Base-by-base conservation (phyloP, 148 eudicot genomes). In the Beta vulgaris region DNA sequence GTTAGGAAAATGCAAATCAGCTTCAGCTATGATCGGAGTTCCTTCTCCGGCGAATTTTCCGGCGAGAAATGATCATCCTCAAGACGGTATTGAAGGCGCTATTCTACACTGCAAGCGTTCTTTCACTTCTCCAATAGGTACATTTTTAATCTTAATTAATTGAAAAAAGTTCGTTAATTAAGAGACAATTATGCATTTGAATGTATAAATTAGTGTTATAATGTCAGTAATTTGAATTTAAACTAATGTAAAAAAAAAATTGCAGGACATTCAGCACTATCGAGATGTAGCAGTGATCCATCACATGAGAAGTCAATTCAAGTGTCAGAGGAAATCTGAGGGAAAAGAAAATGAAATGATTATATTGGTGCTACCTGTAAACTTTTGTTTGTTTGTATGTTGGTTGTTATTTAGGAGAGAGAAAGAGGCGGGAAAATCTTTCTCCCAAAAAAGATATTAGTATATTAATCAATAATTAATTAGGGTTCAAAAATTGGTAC, bases 91-190 rank as follows among this genome's bases (percentile, higher is more conserved):
- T 46, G 85, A 84, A 84, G 85, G 88, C 76, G 91, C 91, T 11
- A 86, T 88, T 29, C 80, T 86, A n/a, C 87, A 88, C 31, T 88
- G 91, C 79, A 88, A 88, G 55, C 84, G 75, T 49, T 84, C 87
- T 39, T 53, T 82, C 40, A 69, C 72, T 11, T 49, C 77, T 49
- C 40, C 82, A 0, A 39, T 55, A 21, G 65, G 58, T 58, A 21
- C 6, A n/a, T n/a, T 13, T 13, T 10, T 5, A 39, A 1, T 10
- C 6, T 5, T 39, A 1, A 0, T 39, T 1, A 39, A 39, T 39
- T 39, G 42, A 39, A 39, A 5, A 39, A 6, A 51, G 18, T 51
- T 51, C n/a, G n/a, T n/a, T n/a, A n/a, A n/a, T 51, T 10, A 51
- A 18, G 19, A 51, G 7, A 18, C 8, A 51, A 18, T 28, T 13